A percentile compares a stretch with the other conserved stretches of the same genome.
Evolutionary conservation across 495 filamentous ascomycete genomes (phyloP).

Genomic region (Penicillium desertorum): DNA sequence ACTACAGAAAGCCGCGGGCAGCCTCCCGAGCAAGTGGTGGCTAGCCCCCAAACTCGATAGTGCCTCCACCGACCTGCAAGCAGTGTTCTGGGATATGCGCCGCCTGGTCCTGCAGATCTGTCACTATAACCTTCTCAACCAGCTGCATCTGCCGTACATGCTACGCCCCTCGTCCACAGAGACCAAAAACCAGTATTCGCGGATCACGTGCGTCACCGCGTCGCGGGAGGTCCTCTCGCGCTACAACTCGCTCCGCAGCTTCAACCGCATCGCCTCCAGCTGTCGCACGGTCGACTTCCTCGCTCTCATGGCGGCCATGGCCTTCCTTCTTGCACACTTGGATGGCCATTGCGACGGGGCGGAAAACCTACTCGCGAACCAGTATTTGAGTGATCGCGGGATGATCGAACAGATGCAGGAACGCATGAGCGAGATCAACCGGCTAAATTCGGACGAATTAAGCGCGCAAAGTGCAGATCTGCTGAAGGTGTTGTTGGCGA

Average conservation of each 20-base stretch:
- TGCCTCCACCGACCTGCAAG: background rate
- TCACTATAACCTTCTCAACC: conserved; percentile 40
- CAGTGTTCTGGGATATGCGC: conserved; percentile 17
- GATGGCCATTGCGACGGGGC: conserved; percentile 14
- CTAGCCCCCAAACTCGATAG: conserved; percentile 10
- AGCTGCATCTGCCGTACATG: conserved; percentile 37
- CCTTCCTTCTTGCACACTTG: conserved; percentile 26
- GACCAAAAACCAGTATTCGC: conserved; percentile 31
- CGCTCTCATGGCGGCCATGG: conserved; percentile 45
- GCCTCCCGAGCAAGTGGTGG: conserved; percentile 38
- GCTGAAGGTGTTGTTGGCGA: conserved; percentile 32
- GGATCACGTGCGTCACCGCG: conserved; percentile 43
- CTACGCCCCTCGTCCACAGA: conserved; percentile 9
- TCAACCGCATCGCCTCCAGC: conserved; percentile 28
- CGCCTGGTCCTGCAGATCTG: conserved; percentile 36
- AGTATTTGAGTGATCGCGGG: conserved; percentile 43
- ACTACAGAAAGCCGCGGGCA: conserved; percentile 33
- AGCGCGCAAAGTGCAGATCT: conserved; percentile 34
- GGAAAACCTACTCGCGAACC: conserved; percentile 37
- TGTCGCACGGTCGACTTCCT: conserved; percentile 51
- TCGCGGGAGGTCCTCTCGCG: conserved; percentile 47
- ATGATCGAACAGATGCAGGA: conserved; percentile 45
- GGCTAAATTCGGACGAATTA: conserved; percentile 33
- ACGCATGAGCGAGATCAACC: conserved; percentile 34
- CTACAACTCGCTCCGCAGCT: conserved; percentile 40